Evolutionary conservation across 768 basidiomycete species (phyloP), one percentile per base, ranked within the genome.

Genomic region (Leccinum broughii): DNA sequence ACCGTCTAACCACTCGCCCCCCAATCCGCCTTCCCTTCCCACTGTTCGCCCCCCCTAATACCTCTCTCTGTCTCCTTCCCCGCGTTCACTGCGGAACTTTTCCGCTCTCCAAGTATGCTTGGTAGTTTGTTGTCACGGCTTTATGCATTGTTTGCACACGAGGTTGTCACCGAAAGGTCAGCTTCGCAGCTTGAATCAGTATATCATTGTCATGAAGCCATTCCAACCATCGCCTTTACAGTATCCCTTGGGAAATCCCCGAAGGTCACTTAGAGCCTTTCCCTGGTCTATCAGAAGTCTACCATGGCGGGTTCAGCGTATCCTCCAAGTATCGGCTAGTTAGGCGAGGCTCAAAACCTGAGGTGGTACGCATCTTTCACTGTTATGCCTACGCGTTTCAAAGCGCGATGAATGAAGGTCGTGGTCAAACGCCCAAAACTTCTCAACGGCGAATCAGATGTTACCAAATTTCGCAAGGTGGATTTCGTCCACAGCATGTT

Each of bases 341-440:
- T 22, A 51, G 59, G 30, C 55, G 51, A 1, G 39, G 51, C 24
- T 22, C 34, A 34, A 46, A 54, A 11, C 64, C 59, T 10, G 58
- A 65, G 58, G 60, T 61, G 60, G 64, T 65, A 22, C 50, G 62
- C 11, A 34, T 22, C n/a, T 24, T 24, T 5, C 4, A 30, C 9
- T 44, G 9, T 34, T 39, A 57, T 24, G n/a, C 5, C 44, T 6
- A 44, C 3, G 9, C n/a, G 20, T 44, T 44, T 44, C 17, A n/a
- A 20, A 44, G n/a, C 20, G 44, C 11, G 20, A 48, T 30, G 1
- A 13, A 22, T 30, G 9, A n/a, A 64, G 64, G 64, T 65, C 13
- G 55, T 51, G 14, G 46, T 65, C 22, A 65, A 65, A 41, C 54
- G 64, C 15, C 56, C 64, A 0, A 65, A 61, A 14, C 49, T 24